phyloP scores from a whole-genome alignment of 192 early-diverging fungal genomes.

The Linnemannia hyalina region DNA sequence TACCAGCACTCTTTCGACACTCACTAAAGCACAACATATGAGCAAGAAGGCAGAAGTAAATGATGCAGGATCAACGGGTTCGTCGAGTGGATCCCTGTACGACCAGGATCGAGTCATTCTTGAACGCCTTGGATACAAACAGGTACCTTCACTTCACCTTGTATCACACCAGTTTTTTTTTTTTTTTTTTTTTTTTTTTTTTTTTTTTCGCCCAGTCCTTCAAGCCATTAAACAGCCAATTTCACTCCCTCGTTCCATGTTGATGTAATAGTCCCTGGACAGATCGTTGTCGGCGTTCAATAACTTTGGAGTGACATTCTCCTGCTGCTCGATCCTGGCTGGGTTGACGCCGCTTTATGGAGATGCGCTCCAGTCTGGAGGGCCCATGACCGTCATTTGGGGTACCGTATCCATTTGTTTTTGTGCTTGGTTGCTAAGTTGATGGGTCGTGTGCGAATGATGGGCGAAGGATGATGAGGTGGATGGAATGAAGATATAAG shows the following conservation, averaged over 20 bases:
- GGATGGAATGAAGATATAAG: background rate
- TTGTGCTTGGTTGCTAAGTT: background rate
- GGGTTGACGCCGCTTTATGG: constrained; percentile 63
- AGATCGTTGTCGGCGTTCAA: constrained; percentile 60
- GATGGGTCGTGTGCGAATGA: no score
- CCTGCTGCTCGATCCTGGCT: constrained; percentile 63
- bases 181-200: background rate
- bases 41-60: constrained; percentile 1
- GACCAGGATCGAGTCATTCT: constrained; percentile 40
- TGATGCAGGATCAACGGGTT: background rate
- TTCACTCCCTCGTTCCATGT: no score
- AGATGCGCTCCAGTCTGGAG: constrained; percentile 58
- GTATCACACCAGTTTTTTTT: background rate
- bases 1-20: background rate
- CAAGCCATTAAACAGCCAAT: no score
- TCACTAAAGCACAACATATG: constrained; percentile 10
- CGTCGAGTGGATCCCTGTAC: constrained; percentile 13
- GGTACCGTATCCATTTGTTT: background rate
- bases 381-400: constrained; percentile 61
- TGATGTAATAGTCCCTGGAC: constrained; percentile 54
- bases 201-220: background rate
- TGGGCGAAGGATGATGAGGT: no score
- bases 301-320: constrained; percentile 68
- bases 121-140: constrained; percentile 43
- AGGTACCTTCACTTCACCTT: constrained; percentile 16